Evolutionary conservation across 257 asterid genomes (phyloP).

Genomic region (Solanum habrochaites): DNA sequence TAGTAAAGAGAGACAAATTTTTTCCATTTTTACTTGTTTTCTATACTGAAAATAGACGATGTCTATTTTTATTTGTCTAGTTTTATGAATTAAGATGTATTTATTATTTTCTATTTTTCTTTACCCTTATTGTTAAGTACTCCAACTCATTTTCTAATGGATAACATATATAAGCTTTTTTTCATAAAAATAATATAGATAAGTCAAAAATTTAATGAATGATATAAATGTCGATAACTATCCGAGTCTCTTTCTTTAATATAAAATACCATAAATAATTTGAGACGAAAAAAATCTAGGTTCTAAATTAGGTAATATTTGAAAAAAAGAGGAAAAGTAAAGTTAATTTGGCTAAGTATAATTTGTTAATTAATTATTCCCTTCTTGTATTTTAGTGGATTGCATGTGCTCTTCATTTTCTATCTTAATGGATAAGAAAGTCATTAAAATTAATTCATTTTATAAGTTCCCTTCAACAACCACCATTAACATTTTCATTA

Average conservation of each 20-base stretch:
- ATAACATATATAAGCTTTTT: not conserved
- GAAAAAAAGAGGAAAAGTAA: not conserved
- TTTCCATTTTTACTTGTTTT: not conserved
- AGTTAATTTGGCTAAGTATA: not conserved
- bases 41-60: not conserved
- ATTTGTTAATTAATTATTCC: constrained; percentile 18
- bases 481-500: not conserved
- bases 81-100: not conserved
- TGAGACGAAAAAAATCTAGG: not conserved
- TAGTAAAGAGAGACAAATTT: not conserved
- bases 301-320: constrained; percentile 8
- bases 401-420: constrained; percentile 18
- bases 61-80: not conserved
- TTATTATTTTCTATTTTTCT: not conserved
- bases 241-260: not conserved
- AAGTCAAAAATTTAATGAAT: no score
- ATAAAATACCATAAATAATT: not conserved
- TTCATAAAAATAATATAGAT: not conserved
- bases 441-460: not conserved
- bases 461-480: not conserved
- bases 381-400: constrained; percentile 14
- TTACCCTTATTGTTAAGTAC: not conserved
- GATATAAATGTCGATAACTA: no score
- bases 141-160: no score
- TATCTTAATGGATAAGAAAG: constrained; percentile 31